Percentiles rank a stretch among this genome's conserved stretches.
phyloP scores from a whole-genome alignment of 305 asterid species.

The Fraxinus velutina region DNA sequence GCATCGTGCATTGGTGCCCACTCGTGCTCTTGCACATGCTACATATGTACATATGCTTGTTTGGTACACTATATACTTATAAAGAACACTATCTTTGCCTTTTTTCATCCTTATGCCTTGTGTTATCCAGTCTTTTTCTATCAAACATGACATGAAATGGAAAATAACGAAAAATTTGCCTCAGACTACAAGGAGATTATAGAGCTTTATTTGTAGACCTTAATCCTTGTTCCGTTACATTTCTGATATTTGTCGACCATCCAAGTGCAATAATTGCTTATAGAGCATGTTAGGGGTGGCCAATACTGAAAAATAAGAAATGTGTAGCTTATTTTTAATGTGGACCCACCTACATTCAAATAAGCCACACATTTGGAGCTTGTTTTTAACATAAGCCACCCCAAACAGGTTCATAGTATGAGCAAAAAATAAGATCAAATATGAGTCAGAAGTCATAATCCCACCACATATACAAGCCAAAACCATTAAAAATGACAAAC shows the following conservation, averaged over 20 bases:
- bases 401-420: neutral
- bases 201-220: neutral
- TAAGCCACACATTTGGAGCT: neutral
- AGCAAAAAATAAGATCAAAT: neutral
- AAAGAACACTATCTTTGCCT: neutral
- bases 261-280: neutral
- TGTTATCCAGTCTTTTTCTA: neutral
- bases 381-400: neutral
- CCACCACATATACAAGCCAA: neutral
- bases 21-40: neutral
- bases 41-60: neutral
- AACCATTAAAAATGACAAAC: neutral
- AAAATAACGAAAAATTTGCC: neutral
- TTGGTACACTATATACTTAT: neutral
- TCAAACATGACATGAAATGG: neutral
- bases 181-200: neutral
- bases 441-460: neutral
- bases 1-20: neutral
- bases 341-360: neutral
- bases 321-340: neutral
- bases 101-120: neutral
- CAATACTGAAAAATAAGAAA: neutral
- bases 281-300: neutral
- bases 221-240: neutral
- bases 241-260: neutral